Evolutionary conservation across 306 rosid genomes (phyloP).

Genomic region (Oxytropis ochrocephala): DNA sequence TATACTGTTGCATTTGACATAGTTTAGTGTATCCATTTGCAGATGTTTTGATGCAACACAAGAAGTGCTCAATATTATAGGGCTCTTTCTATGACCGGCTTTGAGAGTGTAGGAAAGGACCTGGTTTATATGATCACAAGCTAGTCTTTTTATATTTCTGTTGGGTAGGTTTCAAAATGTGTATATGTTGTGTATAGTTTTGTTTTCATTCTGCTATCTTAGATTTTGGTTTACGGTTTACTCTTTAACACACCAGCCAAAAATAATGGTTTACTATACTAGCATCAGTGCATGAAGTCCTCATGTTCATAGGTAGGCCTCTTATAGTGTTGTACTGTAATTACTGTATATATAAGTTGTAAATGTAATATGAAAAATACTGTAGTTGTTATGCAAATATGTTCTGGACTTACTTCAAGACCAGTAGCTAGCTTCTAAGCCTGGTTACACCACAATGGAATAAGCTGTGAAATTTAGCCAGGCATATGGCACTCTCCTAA

Average conservation of each 20-base stretch:
- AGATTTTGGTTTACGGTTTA: background rate
- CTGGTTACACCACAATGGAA: too few species aligned
- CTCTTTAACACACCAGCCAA: background rate
- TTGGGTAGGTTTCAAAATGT: slow-evolving; percentile 17
- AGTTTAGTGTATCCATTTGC: background rate
- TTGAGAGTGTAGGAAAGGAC: background rate
- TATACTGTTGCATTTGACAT: slow-evolving; percentile 4
- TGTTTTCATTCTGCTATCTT: background rate
- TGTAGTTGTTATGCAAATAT: too few species aligned
- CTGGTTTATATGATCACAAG: background rate
- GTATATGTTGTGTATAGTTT: background rate
- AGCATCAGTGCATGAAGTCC: background rate
- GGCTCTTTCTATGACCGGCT: slow-evolving; percentile 10
- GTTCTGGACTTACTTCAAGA: too few species aligned
- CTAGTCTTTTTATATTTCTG: background rate
- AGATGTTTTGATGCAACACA: slow-evolving; percentile 6
- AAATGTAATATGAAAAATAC: slow-evolving; percentile 10
- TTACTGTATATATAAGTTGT: background rate
- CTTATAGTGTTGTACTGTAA: background rate
- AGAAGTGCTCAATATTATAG: slow-evolving; percentile 2
- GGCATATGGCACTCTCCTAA: too few species aligned
- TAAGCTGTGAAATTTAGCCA: too few species aligned
- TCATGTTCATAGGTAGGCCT: slow-evolving; percentile 10
- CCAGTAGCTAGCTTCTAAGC: too few species aligned
- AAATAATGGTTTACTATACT: background rate